Base-by-base conservation (phyloP, 2,329 filamentous ascomycete genomes). In the Didymella arachidicola region DNA sequence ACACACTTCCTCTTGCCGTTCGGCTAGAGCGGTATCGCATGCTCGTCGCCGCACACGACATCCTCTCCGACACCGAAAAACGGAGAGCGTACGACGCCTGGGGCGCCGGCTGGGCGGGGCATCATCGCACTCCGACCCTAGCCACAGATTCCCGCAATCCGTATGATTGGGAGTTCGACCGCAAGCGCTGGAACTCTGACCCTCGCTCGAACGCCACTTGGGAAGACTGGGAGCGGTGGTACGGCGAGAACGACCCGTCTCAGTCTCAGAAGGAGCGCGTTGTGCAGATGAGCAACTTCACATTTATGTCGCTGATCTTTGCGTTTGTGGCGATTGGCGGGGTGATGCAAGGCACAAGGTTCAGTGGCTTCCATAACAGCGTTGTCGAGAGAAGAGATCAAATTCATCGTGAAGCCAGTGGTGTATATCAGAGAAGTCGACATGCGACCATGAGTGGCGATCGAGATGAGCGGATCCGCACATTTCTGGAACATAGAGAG, bases 1-100 rank as follows among this genome's bases (percentile, higher is more conserved):
- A 59, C 77, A 80, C 60, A 74, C 81, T 74, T 27, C 81, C 91
- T 0, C 82, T 85, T 19, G 78, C 85, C 26, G 83, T 86, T 29
- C 89, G 89, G 61, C 82, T 95, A n/a, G 92, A 97, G 72, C 90
- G 95, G 47, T 99, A 98, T 78, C 89, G 91, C 30, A 85, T 99
- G 34, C 84, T 98, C 55, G 88, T 98, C 34, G 87, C 91, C 16
- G 95, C 95, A 16, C 92, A 99, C 77, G 85, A 91, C 68, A 89
- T 99, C 53, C 87, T 99, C 47, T 94, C 90, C 57, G 88, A 97
- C 74, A 89, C 92, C 0, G 76, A 81, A 27, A 95, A 91, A 77
- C 89, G 93, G 55, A 86, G 84, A 44, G 88, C 90, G 16, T 99
- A 97, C 79, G 95, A 99, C 72, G 78, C 82, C 26, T 90, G 88